Conservation (phyloP, 2,329 filamentous ascomycete genomes). For the Beauveria pseudobassiana region DNA sequence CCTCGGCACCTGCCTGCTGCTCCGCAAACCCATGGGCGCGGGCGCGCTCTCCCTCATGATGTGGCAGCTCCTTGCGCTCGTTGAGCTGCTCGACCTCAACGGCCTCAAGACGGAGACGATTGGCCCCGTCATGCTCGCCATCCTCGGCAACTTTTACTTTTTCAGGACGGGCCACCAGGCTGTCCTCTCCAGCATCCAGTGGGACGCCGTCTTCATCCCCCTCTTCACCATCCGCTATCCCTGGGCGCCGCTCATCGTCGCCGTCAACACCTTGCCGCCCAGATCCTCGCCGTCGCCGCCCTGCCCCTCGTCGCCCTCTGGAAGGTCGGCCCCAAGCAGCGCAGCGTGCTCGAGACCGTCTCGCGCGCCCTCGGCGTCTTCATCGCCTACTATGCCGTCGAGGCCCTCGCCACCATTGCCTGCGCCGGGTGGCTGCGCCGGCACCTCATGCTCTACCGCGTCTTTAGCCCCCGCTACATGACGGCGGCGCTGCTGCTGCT, state of each 20-base stretch:
- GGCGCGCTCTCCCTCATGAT: slow-evolving; percentile 75
- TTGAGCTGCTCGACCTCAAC: slow-evolving; percentile 56
- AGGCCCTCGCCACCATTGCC: slow-evolving; percentile 78
- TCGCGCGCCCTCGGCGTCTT: slow-evolving; percentile 67
- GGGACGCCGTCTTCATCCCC: slow-evolving; percentile 91
- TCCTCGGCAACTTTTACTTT: slow-evolving; percentile 91
- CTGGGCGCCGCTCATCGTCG: slow-evolving; percentile 75
- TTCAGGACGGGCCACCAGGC: slow-evolving; percentile 98
- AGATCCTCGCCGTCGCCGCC: slow-evolving; percentile 72
- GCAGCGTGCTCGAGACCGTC: slow-evolving; percentile 60
- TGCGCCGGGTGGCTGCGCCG: slow-evolving; percentile 84
- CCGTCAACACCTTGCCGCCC: slow-evolving; percentile 80
- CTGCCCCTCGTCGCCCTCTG: slow-evolving; percentile 79
- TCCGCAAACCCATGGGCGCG: slow-evolving; percentile 92
- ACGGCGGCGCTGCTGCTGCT: slow-evolving; percentile 64
- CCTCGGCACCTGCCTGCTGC: slow-evolving; percentile 65
- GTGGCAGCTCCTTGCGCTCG: slow-evolving; percentile 81
- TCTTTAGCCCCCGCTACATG: slow-evolving; percentile 90
- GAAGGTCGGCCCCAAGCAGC: slow-evolving; percentile 75
- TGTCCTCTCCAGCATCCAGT: slow-evolving; percentile 79
- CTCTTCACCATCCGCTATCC: slow-evolving; percentile 78
- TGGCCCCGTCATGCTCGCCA: slow-evolving; percentile 72
- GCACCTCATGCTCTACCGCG: slow-evolving; percentile 93
- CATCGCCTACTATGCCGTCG: slow-evolving; percentile 71
- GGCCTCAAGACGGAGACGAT: slow-evolving; percentile 60